Percentiles rank a stretch among this genome's conserved stretches.
Conservation (phyloP, 2,329 filamentous ascomycete genomes). For the Xylaria sp. region DNA sequence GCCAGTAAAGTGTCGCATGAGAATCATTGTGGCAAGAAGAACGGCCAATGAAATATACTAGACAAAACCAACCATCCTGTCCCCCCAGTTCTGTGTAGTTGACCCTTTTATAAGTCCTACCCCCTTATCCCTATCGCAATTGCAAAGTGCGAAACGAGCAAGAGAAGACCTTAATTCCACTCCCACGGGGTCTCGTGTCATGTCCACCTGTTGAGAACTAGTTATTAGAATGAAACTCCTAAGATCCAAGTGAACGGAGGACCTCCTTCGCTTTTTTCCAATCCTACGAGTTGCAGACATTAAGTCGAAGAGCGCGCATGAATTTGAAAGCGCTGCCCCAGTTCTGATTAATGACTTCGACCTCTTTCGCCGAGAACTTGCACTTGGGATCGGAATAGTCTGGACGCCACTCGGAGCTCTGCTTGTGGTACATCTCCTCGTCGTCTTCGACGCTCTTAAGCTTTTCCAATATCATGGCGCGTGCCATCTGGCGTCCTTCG, state of each 20-base stretch:
- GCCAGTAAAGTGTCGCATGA: no score
- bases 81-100: no score
- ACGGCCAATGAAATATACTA: no score
- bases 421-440: background rate
- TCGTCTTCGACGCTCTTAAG: background rate
- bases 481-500: constrained; percentile 4
- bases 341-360: background rate
- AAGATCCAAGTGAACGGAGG: background rate
- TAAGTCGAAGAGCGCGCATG: background rate
- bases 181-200: background rate
- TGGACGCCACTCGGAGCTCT: background rate
- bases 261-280: background rate
- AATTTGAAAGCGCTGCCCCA: background rate
- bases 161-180: background rate
- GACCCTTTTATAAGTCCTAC: no score
- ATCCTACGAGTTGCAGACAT: background rate
- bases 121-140: no score
- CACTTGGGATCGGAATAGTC: background rate
- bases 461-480: background rate
- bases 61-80: no score
- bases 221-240: background rate
- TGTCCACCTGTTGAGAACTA: no score
- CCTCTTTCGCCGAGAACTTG: background rate
- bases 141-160: no score
- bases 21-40: no score